Evolutionary conservation across 441 rosid genomes (phyloP), one percentile per base, ranked within the genome.

Genomic region (Brassica balearica): DNA sequence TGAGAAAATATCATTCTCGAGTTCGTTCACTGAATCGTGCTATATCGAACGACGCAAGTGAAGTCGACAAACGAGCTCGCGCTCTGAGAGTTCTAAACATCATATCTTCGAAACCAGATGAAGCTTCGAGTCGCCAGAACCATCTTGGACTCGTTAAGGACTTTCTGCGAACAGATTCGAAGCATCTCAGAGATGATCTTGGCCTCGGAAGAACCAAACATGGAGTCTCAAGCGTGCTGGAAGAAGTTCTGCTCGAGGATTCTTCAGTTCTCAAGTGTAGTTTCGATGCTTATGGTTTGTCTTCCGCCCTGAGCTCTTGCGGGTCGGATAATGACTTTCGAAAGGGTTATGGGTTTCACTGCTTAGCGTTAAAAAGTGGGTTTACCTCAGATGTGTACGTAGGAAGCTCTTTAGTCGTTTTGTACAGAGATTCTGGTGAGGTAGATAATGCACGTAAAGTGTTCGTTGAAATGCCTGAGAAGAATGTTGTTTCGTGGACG

Each of bases 401-500:
- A 0, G 97, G 92, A 17, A 89, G 88, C 56, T 86, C 94, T 29
- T 59, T 95, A 80, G 82, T 91, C 1, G 78, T 82, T 5, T 68
- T 91, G 8, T 93, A 92, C n/a, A 3, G 88, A 7, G 88, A 82
- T 77, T 88, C 87, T 6, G 79, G 91, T 1, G 81, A 79, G 12
- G 9, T 87, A 34, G 74, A 61, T 0, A 59, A 58, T 71, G 95
- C 95, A 3, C 79, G 74, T 70, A 86, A 86, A 20, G 68, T 90
- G 91, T 92, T 94, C 23, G 85, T 82, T 2, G 94, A 91, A 93
- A 93, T 92, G 90, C 89, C 96, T 74, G 85, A 84, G 2, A 91
- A 80, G 80, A 91, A 92, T 68, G 91, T 90, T 0, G 94, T 94
- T 60, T 86, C 92, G 0, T 96, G 97, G 98, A 91, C 97, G 0